phyloP scores from a whole-genome alignment of 495 filamentous ascomycete species.

The Podospora australis region DNA sequence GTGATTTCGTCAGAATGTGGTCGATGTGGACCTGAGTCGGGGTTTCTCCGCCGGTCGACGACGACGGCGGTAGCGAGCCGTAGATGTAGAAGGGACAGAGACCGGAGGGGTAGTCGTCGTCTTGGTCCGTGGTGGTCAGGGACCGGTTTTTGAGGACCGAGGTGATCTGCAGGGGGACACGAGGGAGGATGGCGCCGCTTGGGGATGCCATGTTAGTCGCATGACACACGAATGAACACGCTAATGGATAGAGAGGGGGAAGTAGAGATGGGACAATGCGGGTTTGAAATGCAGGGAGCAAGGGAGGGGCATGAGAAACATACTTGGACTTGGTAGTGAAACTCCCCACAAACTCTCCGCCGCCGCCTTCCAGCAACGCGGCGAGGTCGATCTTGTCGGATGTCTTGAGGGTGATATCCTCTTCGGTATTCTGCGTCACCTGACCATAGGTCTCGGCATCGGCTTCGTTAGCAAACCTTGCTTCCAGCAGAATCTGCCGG shows the following conservation, averaged over 20 bases:
- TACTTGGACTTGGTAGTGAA: conserved; percentile 9
- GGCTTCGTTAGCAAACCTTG: background rate
- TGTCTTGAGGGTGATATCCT: conserved; percentile 10
- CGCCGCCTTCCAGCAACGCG: background rate
- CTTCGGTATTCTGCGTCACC: conserved; percentile 10
- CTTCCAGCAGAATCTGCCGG: conserved; percentile 10
- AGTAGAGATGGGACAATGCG: too few relatives aligned
- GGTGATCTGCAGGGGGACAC: conserved; percentile 26
- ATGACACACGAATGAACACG: background rate
- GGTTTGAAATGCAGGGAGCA: too few relatives aligned
- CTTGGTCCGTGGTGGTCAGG: background rate
- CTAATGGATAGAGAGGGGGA: too few relatives aligned
- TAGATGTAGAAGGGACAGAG: conserved; percentile 1
- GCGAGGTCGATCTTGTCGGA: conserved; percentile 10
- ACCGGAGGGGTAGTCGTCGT: conserved; percentile 1
- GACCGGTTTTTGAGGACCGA: conserved; percentile 16
- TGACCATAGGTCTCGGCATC: conserved; percentile 1
- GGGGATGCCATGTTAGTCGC: background rate
- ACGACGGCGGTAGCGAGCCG: background rate
- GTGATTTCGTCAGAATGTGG: conserved; percentile 1
- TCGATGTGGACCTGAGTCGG: background rate
- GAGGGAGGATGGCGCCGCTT: conserved; percentile 16
- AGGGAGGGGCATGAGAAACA: background rate
- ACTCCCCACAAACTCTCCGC: conserved; percentile 1
- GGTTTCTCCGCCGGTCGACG: background rate